Conservation (phyloP, 75 land plant genomes). For the Picea glauca region DNA sequence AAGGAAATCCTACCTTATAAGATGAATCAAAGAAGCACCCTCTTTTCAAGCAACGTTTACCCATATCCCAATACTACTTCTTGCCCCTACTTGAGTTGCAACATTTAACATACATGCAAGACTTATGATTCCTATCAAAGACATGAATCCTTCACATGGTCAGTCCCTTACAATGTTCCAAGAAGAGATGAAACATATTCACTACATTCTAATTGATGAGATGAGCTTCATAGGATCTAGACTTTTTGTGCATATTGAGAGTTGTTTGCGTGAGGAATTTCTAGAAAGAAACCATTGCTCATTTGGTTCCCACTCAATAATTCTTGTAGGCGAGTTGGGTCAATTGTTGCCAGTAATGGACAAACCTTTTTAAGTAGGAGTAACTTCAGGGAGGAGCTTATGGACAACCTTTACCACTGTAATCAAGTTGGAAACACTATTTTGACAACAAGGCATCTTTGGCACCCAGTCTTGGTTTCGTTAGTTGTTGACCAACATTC, state of each 20-base stretch:
- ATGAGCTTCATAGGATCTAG: background rate
- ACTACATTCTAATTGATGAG: background rate
- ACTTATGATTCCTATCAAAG: background rate
- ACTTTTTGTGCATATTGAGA: background rate
- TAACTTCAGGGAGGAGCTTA: too few species aligned
- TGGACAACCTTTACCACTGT: too few species aligned
- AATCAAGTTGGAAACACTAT: too few species aligned
- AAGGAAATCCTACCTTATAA: too few species aligned
- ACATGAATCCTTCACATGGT: background rate
- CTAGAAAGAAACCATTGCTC: too few species aligned
- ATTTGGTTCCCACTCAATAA: too few species aligned
- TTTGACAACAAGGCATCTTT: too few species aligned
- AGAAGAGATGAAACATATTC: background rate
- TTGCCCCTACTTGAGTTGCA: background rate
- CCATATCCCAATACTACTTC: background rate
- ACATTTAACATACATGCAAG: background rate
- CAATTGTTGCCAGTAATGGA: too few species aligned
- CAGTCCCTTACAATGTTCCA: background rate
- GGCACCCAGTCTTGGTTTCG: too few species aligned
- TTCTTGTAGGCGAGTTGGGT: too few species aligned
- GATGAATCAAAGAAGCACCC: background rate
- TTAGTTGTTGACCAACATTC: too few species aligned
- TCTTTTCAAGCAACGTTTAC: background rate
- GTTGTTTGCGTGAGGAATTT: background rate
- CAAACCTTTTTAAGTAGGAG: too few species aligned